phyloP scores from a whole-genome alignment of 768 basidiomycete species.

The Ramaria sp. region DNA sequence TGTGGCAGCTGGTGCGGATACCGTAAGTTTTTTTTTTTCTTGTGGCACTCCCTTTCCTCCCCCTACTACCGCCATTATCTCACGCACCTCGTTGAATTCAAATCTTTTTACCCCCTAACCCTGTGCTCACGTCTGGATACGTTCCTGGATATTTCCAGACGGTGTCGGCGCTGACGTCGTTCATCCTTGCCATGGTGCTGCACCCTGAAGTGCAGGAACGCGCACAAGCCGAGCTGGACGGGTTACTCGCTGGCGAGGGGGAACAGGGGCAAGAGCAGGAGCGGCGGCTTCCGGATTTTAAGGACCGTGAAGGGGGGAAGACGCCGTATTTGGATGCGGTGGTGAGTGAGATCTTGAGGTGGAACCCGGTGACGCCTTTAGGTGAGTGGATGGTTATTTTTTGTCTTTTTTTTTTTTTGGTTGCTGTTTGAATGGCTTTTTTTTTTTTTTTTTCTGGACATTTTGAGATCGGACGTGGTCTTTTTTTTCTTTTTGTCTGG shows the following conservation, averaged over 20 bases:
- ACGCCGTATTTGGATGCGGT: constrained; percentile 11
- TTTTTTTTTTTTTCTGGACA: no score
- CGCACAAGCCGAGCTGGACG: constrained; percentile 4
- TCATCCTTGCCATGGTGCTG: not conserved
- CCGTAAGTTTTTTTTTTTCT: no score
- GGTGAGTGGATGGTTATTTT: not conserved
- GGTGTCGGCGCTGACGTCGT: constrained; percentile 5
- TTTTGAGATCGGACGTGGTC: no score
- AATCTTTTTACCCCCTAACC: not conserved
- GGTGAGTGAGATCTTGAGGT: constrained; percentile 23
- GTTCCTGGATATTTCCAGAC: constrained; percentile 10
- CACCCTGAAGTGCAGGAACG: constrained; percentile 1
- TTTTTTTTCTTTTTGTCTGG: no score
- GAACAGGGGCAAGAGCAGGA: no score
- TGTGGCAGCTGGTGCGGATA: not conserved
- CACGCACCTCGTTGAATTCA: no score
- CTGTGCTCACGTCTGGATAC: no score
- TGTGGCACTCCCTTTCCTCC: no score
- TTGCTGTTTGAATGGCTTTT: no score
- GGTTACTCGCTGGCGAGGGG: not conserved
- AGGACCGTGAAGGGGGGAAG: constrained; percentile 17
- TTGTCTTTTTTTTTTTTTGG: not conserved
- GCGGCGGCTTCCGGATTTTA: constrained; percentile 16
- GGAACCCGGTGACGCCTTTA: constrained; percentile 11
- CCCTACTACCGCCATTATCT: no score